These are phyloP conservation scores for Pseudogymnoascus sp. DNA, from an alignment of 2,329 filamentous ascomycete species.

Conservation along the genomic window DNA sequence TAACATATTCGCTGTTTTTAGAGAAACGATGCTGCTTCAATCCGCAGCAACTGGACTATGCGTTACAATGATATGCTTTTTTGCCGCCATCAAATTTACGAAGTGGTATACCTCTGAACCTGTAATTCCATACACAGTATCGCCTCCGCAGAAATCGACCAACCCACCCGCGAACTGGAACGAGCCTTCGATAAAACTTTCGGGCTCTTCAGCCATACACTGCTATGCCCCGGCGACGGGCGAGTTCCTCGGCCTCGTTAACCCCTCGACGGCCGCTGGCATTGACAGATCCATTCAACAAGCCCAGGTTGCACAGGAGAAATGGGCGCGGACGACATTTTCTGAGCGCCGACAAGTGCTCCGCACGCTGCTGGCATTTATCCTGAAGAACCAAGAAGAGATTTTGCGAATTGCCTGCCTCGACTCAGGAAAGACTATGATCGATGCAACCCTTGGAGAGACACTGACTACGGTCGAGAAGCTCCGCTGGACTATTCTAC, in stretches of 20 bases:
- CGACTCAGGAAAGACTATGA: constrained; percentile 92
- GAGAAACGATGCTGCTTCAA: not conserved
- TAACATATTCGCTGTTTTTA: not conserved
- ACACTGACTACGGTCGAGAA: constrained; percentile 91
- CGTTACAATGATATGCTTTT: constrained; percentile 16
- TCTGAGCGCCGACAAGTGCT: constrained; percentile 69
- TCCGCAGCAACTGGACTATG: not conserved
- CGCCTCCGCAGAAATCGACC: constrained; percentile 48
- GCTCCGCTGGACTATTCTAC: constrained; percentile 83
- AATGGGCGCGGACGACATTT: constrained; percentile 74
- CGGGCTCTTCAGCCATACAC: constrained; percentile 60
- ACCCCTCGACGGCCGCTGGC: constrained; percentile 64
- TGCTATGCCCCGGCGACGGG: constrained; percentile 90
- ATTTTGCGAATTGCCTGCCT: constrained; percentile 81
- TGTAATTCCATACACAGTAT: constrained; percentile 47
- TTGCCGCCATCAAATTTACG: constrained; percentile 15
- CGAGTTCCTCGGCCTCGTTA: constrained; percentile 67
- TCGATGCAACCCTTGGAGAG: constrained; percentile 90
- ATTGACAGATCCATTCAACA: constrained; percentile 72
- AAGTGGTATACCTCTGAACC: constrained; percentile 25
- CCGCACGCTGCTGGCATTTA: constrained; percentile 68
- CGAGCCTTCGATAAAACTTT: constrained; percentile 32
- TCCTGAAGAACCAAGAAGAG: constrained; percentile 80
- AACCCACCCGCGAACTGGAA: not conserved
- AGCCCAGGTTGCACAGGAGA: constrained; percentile 63